A percentile compares a stretch with the other conserved stretches of the same genome.
Evolutionary conservation across 208 protist genomes (phyloP).

Genomic region (Crithidia sp.): DNA sequence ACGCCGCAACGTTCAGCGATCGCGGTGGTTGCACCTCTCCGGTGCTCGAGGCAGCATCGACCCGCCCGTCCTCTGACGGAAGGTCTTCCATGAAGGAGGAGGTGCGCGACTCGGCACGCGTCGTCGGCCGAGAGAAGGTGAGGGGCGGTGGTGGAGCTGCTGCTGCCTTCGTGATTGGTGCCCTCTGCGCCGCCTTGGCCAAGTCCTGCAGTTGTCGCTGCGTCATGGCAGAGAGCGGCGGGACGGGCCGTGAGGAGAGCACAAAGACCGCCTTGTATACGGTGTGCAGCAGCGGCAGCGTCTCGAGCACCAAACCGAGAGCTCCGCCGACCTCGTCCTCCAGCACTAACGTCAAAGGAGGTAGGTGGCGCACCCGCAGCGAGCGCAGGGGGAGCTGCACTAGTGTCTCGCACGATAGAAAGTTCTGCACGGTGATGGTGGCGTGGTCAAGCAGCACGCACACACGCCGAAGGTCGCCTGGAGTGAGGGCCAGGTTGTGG

Average conservation of each 20-base stretch:
- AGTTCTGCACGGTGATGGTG: conserved; percentile 24
- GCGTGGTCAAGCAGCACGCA: conserved; percentile 33
- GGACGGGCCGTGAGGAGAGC: conserved; percentile 15
- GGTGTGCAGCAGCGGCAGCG: conserved; percentile 18
- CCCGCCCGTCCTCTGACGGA: neutral
- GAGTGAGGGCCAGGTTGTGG: conserved; percentile 13
- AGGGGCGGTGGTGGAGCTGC: neutral
- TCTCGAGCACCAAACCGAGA: conserved; percentile 21
- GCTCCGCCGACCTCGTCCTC: conserved; percentile 23
- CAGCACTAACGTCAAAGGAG: conserved; percentile 21
- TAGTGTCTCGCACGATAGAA: conserved; percentile 21
- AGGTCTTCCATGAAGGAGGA: neutral
- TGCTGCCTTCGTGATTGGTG: neutral
- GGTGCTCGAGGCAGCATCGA: neutral
- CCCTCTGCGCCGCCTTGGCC: neutral
- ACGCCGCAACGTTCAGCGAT: neutral
- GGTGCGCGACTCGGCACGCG: neutral
- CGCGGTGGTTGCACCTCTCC: neutral
- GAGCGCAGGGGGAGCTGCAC: conserved; percentile 27
- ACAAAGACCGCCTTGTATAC: conserved; percentile 43
- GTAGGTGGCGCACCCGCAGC: conserved; percentile 26
- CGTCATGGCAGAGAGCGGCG: conserved; percentile 19
- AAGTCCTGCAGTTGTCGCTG: conserved; percentile 15
- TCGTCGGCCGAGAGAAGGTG: neutral
- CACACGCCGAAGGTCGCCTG: conserved; percentile 14